Percentiles rank a stretch among this genome's conserved stretches.
Evolutionary conservation across 805 yeast genomes (phyloP).

Genomic region (Zygotorulaspora florentina): DNA sequence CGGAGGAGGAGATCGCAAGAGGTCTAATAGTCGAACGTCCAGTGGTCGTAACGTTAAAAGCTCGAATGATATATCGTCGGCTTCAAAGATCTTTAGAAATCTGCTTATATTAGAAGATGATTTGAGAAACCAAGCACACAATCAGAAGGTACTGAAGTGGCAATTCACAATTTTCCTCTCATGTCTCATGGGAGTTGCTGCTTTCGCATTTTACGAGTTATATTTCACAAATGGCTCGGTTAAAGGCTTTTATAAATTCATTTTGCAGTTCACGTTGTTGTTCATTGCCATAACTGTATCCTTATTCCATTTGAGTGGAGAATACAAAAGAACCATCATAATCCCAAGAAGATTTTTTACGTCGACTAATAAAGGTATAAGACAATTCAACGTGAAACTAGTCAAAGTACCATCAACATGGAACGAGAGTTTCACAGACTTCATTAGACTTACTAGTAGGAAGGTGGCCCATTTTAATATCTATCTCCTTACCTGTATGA

Average conservation of each 20-base stretch:
- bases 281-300: constrained; percentile 64
- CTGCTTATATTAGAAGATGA: constrained; percentile 81
- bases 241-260: constrained; percentile 37
- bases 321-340: constrained; percentile 79
- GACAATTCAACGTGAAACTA: constrained; percentile 75
- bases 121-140: constrained; percentile 72
- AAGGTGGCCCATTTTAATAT: constrained; percentile 22
- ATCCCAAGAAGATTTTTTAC: constrained; percentile 73
- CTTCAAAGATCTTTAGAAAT: constrained; percentile 76
- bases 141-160: constrained; percentile 59
- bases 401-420: constrained; percentile 53
- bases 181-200: constrained; percentile 39
- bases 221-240: constrained; percentile 39
- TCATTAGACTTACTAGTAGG: constrained; percentile 30
- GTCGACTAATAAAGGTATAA: constrained; percentile 82
- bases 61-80: constrained; percentile 40
- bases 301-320: constrained; percentile 83
- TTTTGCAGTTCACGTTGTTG: constrained; percentile 51
- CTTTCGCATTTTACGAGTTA: constrained; percentile 39
- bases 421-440: constrained; percentile 37
- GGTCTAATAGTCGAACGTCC: constrained; percentile 29
- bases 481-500: constrained; percentile 13
- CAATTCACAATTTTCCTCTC: constrained; percentile 41
- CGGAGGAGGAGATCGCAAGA: constrained; percentile 16
- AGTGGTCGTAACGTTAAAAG: constrained; percentile 28